Base-by-base conservation (phyloP, 768 basidiomycete genomes). In the Leccinum obscurum region DNA sequence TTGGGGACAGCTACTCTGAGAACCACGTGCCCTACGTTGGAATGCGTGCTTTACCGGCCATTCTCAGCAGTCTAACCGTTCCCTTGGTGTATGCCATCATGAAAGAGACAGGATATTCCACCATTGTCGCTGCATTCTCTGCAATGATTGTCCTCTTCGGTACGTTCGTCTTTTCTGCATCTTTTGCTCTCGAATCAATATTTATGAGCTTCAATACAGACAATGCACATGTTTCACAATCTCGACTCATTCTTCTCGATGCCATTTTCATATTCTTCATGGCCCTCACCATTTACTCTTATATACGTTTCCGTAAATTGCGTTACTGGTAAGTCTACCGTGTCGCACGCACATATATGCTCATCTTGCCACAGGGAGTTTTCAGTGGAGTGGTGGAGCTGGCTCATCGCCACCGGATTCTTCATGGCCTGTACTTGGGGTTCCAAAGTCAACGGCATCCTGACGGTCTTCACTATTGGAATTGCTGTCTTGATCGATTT, bases 31-130 rank as follows among this genome's bases (percentile, higher is more conserved):
- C 97, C 8, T 99, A 92, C 68, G 85, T 96, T 55, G 95, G 95
- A 64, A 87, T 99, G 86, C 84, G 97, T 44, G 88, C 92, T 6
- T 83, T 98, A 20, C 94, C 95, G 6, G 97, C 96, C 4, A 84
- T 97, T 62, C 80, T 99, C 32, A 93, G 93, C 53, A 91, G 90
- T 77, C 77, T 97, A 28, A 98, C 96, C 1, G 76, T 98, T 14
- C 92, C 95, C 0, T 78, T 98, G 62, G 88, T 98, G 1, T 99
- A 95, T 69, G 89, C 84, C 24, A 98, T 96, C 74, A 98, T 98
- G 97, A 91, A 97, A 75, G 95, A 98, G 79, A 90, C 90, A 61
- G 97, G 97, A 6, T 98, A 96, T 72, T 94, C 95, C 0, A 92
- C 93, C 6, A 77, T 94, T 39, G 86, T 98, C 60, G 87, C 93